Evolutionary conservation across 2,329 filamentous ascomycete genomes (phyloP).

Genomic region (Aureobasidium sp.): DNA sequence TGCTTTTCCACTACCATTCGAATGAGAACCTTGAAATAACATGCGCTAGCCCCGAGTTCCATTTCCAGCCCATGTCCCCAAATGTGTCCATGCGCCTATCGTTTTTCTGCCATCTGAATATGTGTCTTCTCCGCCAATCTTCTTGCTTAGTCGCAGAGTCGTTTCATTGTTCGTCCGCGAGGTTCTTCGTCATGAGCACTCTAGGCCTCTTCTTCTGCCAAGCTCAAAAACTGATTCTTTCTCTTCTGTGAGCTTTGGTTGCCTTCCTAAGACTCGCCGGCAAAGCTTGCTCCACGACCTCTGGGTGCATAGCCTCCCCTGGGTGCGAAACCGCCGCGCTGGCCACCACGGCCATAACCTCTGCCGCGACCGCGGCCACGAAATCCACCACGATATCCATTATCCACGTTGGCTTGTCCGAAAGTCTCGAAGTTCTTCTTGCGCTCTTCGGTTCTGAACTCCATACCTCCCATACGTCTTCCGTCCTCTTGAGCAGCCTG

Average conservation of each 20-base stretch:
- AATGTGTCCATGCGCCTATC: slow-evolving; percentile 1
- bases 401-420: slow-evolving; percentile 90
- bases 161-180: slow-evolving; percentile 8
- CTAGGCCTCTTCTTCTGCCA: not conserved
- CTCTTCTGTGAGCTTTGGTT: not conserved
- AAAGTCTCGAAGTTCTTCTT: slow-evolving; percentile 97
- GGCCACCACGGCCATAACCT: slow-evolving; percentile 41
- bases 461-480: slow-evolving; percentile 58
- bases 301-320: not conserved
- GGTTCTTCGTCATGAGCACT: not conserved
- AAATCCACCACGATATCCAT: slow-evolving; percentile 62
- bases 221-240: not conserved
- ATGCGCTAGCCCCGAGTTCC: not conserved
- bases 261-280: slow-evolving; percentile 7
- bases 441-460: slow-evolving; percentile 88
- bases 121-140: too few species aligned
- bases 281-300: slow-evolving; percentile 5
- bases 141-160: not conserved
- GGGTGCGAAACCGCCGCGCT: slow-evolving; percentile 1
- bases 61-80: not conserved
- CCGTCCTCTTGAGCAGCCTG: slow-evolving; percentile 59
- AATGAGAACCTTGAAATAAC: not conserved
- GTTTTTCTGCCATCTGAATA: not conserved
- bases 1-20: not conserved
- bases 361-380: slow-evolving; percentile 73